phyloP scores from a whole-genome alignment of 2,329 filamentous ascomycete species.

The Colletotrichum shisoi region DNA sequence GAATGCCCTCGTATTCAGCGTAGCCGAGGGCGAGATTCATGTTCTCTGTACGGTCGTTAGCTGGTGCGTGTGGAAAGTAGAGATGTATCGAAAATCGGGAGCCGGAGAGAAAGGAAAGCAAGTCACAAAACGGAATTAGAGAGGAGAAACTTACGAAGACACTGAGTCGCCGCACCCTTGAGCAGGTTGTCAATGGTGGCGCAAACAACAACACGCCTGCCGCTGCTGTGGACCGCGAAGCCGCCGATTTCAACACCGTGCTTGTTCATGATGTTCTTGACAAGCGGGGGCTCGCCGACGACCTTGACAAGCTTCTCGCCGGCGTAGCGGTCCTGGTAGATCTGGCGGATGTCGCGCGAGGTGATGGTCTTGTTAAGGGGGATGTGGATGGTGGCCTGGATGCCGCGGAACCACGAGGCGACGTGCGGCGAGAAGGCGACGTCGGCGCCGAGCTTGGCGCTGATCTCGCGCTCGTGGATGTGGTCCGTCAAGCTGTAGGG shows the following conservation, averaged over 20 bases:
- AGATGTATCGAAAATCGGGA: not conserved
- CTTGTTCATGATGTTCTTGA: conserved; percentile 83
- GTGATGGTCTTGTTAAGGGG: conserved; percentile 87
- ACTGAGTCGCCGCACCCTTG: conserved; percentile 93
- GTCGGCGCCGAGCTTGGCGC: conserved; percentile 73
- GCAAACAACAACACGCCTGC: conserved; percentile 92
- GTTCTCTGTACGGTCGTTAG: conserved; percentile 67
- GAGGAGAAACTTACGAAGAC: conserved; percentile 72
- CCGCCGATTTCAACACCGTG: conserved; percentile 94
- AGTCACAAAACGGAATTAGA: not conserved
- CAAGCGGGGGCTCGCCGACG: conserved; percentile 81
- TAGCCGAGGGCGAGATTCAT: conserved; percentile 94
- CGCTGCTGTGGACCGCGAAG: conserved; percentile 89
- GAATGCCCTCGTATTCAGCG: conserved; percentile 87
- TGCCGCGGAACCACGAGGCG: conserved; percentile 96
- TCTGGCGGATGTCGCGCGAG: conserved; percentile 87
- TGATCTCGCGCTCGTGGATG: conserved; percentile 93
- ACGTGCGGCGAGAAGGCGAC: conserved; percentile 94
- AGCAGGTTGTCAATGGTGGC: conserved; percentile 92
- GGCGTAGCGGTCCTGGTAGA: conserved; percentile 96
- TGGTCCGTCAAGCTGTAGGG: conserved; percentile 92
- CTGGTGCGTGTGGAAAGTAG: not conserved
- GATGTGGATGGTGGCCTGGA: conserved; percentile 89
- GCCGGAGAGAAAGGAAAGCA: not conserved
- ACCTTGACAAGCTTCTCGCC: conserved; percentile 96